Conservation (phyloP, 768 basidiomycete species). For the Suillus luteus region DNA sequence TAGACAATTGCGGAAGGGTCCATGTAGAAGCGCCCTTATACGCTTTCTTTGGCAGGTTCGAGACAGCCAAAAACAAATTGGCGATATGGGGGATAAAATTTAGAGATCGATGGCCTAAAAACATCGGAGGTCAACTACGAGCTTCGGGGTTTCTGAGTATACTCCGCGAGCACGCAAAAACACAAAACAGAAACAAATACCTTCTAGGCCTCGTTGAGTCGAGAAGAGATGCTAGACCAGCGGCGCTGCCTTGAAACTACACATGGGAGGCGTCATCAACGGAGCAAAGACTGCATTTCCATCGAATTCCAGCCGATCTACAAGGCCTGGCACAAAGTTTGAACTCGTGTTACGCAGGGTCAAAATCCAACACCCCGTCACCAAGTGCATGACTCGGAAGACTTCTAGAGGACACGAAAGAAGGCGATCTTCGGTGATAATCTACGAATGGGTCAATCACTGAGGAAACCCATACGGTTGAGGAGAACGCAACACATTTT, state of each 20-base stretch:
- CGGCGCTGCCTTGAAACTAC: neutral
- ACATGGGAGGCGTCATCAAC: neutral
- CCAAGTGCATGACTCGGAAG: neutral
- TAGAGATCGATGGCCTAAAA: slow-evolving; percentile 8
- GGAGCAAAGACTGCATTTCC: neutral
- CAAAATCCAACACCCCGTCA: neutral
- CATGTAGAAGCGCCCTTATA: neutral
- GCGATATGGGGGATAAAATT: slow-evolving; percentile 6
- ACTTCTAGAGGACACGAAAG: neutral
- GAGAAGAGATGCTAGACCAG: neutral
- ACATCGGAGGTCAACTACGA: neutral
- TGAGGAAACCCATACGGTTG: neutral
- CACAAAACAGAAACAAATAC: slow-evolving; percentile 12
- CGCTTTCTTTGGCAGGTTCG: slow-evolving; percentile 1
- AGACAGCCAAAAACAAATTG: slow-evolving; percentile 9
- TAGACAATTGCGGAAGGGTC: neutral
- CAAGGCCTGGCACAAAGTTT: neutral
- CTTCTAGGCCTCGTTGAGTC: neutral
- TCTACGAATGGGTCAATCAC: slow-evolving; percentile 3
- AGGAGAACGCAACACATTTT: neutral
- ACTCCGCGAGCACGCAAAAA: slow-evolving; percentile 6
- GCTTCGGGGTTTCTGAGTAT: slow-evolving; percentile 9
- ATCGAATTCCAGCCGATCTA: slow-evolving; percentile 2
- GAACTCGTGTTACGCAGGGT: neutral
- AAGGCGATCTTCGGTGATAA: neutral